phyloP scores from a whole-genome alignment of 208 protist species.

The Trypanosoma brucei region DNA sequence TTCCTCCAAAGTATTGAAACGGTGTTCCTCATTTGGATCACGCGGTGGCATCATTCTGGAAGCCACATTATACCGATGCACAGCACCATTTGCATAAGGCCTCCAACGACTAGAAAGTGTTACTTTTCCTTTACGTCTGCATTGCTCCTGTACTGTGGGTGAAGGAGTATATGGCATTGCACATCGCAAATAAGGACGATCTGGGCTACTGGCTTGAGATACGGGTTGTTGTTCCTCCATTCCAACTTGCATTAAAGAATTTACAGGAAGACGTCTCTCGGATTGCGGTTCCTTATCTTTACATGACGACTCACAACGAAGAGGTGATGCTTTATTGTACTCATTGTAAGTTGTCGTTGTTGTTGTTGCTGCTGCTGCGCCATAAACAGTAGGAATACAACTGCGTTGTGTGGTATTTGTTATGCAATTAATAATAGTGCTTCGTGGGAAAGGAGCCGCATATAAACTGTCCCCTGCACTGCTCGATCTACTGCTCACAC shows the following conservation, averaged over 20 bases:
- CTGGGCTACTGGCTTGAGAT: neutral
- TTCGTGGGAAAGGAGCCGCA: neutral
- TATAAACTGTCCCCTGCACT: neutral
- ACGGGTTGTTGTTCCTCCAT: too few species aligned
- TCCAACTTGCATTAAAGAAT: too few species aligned
- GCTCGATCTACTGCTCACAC: too few species aligned
- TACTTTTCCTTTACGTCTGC: neutral
- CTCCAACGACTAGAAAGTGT: constrained; percentile 10
- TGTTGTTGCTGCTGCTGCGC: neutral
- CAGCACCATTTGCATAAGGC: constrained; percentile 10
- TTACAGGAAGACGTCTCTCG: too few species aligned
- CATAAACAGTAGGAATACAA: neutral
- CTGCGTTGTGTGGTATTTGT: neutral
- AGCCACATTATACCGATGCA: constrained; percentile 15
- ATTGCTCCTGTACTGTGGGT: neutral
- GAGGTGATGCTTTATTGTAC: neutral
- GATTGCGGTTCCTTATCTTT: too few species aligned
- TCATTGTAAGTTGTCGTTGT: neutral
- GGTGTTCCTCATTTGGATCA: neutral
- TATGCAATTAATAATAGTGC: neutral
- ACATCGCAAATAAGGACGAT: neutral
- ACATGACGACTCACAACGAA: too few species aligned
- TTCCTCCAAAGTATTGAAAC: constrained; percentile 2
- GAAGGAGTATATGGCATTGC: neutral
- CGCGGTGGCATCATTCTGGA: neutral